These are phyloP conservation scores for Apiospora kogelbergensis DNA, from an alignment of 2,329 filamentous ascomycete species.

Conservation along the genomic window DNA sequence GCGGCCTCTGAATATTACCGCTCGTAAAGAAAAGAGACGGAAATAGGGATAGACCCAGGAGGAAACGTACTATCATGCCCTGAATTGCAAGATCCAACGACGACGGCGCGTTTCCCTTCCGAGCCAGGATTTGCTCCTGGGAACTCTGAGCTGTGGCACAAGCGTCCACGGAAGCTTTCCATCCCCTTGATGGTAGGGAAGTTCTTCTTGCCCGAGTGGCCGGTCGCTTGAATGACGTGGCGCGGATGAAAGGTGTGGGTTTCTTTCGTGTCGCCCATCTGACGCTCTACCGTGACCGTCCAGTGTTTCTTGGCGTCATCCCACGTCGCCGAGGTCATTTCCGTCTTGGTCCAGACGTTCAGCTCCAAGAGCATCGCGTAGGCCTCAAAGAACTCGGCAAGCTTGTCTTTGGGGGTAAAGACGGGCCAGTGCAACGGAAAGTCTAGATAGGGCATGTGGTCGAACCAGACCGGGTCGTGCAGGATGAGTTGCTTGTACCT, in stretches of 20 bases:
- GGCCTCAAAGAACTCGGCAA: conserved; percentile 66
- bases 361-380: conserved; percentile 67
- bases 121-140: conserved; percentile 37
- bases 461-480: conserved; percentile 65
- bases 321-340: conserved; percentile 46
- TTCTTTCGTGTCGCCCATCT: conserved; percentile 31
- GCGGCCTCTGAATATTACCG: no score
- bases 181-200: conserved; percentile 57
- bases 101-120: conserved; percentile 50
- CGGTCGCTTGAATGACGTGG: conserved; percentile 67
- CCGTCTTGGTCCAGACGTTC: conserved; percentile 63
- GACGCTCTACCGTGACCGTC: conserved; percentile 43
- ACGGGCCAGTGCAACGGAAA: conserved; percentile 68
- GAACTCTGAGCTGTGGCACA: conserved; percentile 52
- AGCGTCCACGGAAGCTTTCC: conserved; percentile 53
- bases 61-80: conserved; percentile 46
- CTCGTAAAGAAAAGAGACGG: background rate
- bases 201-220: conserved; percentile 66
- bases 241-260: conserved; percentile 58
- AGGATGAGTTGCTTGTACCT: conserved; percentile 66
- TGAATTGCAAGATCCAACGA: conserved; percentile 60
- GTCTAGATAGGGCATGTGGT: conserved; percentile 62
- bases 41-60: background rate
- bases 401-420: conserved; percentile 71
- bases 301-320: conserved; percentile 50